Percentiles rank a stretch among this genome's conserved stretches.
Evolutionary conservation across 805 yeast species (phyloP).

Genomic region (Cyberlindnera euphorbiiphila): DNA sequence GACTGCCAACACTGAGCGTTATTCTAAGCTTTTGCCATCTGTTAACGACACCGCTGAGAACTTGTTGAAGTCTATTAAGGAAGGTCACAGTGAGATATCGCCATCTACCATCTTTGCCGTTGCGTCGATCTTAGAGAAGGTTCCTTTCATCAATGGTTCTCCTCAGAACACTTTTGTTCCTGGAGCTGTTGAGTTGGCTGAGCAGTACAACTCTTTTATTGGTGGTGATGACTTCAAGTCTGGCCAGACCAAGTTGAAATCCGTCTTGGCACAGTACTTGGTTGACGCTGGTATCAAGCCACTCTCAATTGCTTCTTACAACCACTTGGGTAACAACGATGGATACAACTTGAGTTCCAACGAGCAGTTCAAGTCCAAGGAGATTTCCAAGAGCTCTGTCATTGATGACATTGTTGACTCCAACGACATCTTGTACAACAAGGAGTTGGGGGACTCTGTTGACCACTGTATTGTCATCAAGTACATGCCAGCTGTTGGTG

Average conservation of each 20-base stretch:
- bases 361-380: constrained; percentile 91
- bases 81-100: constrained; percentile 77
- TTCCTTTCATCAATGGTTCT: constrained; percentile 92
- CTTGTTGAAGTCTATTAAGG: constrained; percentile 67
- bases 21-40: constrained; percentile 69
- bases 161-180: constrained; percentile 98
- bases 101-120: constrained; percentile 95
- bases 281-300: constrained; percentile 98
- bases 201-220: constrained; percentile 66
- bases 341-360: constrained; percentile 91
- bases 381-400: constrained; percentile 87
- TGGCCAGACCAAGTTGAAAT: constrained; percentile 93
- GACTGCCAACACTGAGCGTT: constrained; percentile 98
- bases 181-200: constrained; percentile 88
- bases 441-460: constrained; percentile 68
- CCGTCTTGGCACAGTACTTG: constrained; percentile 93
- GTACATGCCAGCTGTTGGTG: constrained; percentile 92
- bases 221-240: constrained; percentile 98
- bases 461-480: constrained; percentile 96
- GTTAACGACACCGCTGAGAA: constrained; percentile 88
- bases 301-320: constrained; percentile 89
- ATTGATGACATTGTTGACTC: constrained; percentile 92
- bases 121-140: constrained; percentile 83
- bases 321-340: constrained; percentile 95
- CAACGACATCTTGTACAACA: constrained; percentile 78